Evolutionary conservation across 2,329 filamentous ascomycete species (phyloP).

Genomic region (Mariannaea sp.): DNA sequence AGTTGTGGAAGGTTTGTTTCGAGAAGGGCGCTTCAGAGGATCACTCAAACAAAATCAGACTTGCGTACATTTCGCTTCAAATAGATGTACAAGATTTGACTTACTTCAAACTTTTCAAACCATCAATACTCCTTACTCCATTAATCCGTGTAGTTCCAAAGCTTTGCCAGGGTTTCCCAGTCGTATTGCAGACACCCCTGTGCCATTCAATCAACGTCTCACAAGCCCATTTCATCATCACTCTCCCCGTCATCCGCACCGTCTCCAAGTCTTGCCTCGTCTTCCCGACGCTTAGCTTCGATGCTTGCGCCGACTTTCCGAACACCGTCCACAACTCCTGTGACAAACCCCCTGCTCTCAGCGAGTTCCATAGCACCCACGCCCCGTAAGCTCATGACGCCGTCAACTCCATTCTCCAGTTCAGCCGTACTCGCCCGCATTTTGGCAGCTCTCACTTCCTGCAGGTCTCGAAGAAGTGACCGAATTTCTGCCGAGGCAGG

Average conservation of each 20-base stretch:
- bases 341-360: conserved; percentile 82
- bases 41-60: conserved; percentile 1
- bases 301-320: conserved; percentile 81
- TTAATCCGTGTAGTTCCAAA: neutral
- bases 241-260: conserved; percentile 67
- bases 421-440: conserved; percentile 75
- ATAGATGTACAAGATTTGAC: neutral
- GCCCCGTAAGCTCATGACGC: conserved; percentile 71
- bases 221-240: conserved; percentile 58
- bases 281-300: conserved; percentile 77
- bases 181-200: neutral
- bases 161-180: neutral
- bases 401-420: conserved; percentile 71
- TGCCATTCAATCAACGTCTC: conserved; percentile 15
- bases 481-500: conserved; percentile 73
- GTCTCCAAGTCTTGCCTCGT: conserved; percentile 68
- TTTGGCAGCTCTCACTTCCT: conserved; percentile 89
- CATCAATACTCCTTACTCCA: neutral
- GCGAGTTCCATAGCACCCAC: conserved; percentile 93
- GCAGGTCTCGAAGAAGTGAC: conserved; percentile 75
- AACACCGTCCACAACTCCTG: conserved; percentile 85
- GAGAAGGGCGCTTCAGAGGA: neutral
- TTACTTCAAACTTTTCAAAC: conserved; percentile 1
- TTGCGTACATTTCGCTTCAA: neutral
- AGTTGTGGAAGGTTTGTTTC: neutral